Conservation (phyloP, 257 asterid genomes). For the Fraxinus excelsior region DNA sequence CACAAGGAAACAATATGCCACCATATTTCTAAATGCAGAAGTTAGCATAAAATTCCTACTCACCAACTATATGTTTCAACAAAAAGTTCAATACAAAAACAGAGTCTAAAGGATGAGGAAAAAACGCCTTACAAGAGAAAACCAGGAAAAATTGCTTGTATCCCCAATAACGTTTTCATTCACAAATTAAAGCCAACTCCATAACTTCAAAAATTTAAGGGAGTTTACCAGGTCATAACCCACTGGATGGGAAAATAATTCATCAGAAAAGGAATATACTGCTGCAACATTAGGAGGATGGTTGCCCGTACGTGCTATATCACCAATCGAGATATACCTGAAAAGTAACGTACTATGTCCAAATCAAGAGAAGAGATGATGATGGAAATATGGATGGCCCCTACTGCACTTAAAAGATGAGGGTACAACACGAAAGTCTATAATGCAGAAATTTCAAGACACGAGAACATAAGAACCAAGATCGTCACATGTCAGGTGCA, state of each 20-base stretch:
- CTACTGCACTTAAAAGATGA: neutral
- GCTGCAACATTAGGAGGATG: slow-evolving; percentile 95
- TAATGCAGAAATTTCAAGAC: slow-evolving; percentile 1
- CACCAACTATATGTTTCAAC: neutral
- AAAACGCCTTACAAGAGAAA: neutral
- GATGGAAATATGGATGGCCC: slow-evolving; percentile 3
- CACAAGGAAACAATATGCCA: too few relatives aligned
- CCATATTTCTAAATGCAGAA: neutral
- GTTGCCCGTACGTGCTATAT: slow-evolving; percentile 75
- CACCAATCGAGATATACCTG: slow-evolving; percentile 89
- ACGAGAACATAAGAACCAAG: neutral
- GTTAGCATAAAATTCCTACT: neutral
- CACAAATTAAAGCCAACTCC: neutral
- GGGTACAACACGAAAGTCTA: neutral
- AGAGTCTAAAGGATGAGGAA: too few relatives aligned
- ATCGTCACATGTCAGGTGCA: neutral
- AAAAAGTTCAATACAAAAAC: neutral
- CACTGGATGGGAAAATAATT: slow-evolving; percentile 61
- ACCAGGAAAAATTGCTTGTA: neutral
- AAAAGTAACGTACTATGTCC: slow-evolving; percentile 13
- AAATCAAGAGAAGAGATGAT: slow-evolving; percentile 11
- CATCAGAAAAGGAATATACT: slow-evolving; percentile 57
- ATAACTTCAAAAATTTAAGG: neutral
- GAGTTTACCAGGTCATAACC: slow-evolving; percentile 89
- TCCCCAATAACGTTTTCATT: neutral